phyloP scores from a whole-genome alignment of 495 filamentous ascomycete genomes.

The Talaromyces thailandensis region DNA sequence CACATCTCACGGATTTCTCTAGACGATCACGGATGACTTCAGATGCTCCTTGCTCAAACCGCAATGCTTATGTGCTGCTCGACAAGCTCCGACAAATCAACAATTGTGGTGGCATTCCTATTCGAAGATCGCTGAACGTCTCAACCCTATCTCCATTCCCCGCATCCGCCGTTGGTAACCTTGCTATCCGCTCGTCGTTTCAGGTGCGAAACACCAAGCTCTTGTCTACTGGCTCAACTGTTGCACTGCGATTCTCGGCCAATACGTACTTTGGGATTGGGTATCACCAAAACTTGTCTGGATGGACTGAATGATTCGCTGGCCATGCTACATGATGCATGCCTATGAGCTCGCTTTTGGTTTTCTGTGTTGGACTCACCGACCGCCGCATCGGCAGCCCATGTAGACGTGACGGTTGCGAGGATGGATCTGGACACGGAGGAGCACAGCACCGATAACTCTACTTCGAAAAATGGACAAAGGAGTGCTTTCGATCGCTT shows the following conservation, averaged over 20 bases:
- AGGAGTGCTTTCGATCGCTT: constrained; percentile 16
- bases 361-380: constrained; percentile 4
- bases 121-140: neutral
- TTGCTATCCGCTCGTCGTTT: neutral
- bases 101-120: neutral
- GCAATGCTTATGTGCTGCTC: neutral
- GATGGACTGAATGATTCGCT: neutral
- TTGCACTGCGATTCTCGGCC: neutral
- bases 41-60: neutral
- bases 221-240: neutral
- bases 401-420: neutral
- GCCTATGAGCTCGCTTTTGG: constrained; percentile 3
- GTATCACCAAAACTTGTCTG: neutral
- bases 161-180: neutral
- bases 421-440: constrained; percentile 5
- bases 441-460: neutral
- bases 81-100: neutral
- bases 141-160: neutral
- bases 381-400: neutral
- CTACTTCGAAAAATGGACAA: neutral
- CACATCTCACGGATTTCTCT: neutral
- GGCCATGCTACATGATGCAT: constrained; percentile 6
- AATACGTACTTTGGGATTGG: neutral
- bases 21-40: neutral
- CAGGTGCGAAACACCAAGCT: constrained; percentile 1